Base-by-base conservation (phyloP, 768 basidiomycete species). In the Termitomyces sp. region DNA sequence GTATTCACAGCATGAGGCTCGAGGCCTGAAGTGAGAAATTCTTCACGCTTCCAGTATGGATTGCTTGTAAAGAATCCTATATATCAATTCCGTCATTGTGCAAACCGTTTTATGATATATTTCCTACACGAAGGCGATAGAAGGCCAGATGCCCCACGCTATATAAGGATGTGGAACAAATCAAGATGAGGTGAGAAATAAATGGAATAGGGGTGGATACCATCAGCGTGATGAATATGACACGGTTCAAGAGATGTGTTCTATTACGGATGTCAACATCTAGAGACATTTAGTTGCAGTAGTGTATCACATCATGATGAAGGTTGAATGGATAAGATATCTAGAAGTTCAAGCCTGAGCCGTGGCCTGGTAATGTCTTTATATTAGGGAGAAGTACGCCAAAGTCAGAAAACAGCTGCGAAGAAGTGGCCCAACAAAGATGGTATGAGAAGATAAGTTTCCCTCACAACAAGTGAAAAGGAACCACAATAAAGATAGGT, bases 401-500 rank as follows among this genome's bases (percentile, higher is more conserved):
- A 49, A n/a, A 29, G 29, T 10, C 46, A 47, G 26, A 20, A 1
- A 5, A n/a, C 28, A 10, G 16, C 26, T 46, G 4, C 12, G 2
- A 31, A 6, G 12, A 46, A 22, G 26, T 29, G 18, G 18, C 18
- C 10, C 9, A 10, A 18, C 12, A 9, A 3, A 10, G 9, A 24
- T 8, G 37, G 22, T 20, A 39, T 41, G 20, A 51, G 12, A 26
- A 51, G 22, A 28, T 28, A 28, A 8, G 0, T 29, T 29, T 2
- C 4, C 50, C 22, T 16, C 20, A 28, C 28, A 31, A 28, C 28
- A 31, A 20, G 34, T 37, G 50, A 47, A 36, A 54, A 47, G 64
- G 66, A 65, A 64, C 61, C 65, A 61, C 68, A 64, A 69, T 66
- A 68, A 68, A 65, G 60, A 66, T 66, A 65, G 37, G 45, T 18